Base-by-base conservation (phyloP, 2,329 filamentous ascomycete genomes). In the Fusarium acutatum region DNA sequence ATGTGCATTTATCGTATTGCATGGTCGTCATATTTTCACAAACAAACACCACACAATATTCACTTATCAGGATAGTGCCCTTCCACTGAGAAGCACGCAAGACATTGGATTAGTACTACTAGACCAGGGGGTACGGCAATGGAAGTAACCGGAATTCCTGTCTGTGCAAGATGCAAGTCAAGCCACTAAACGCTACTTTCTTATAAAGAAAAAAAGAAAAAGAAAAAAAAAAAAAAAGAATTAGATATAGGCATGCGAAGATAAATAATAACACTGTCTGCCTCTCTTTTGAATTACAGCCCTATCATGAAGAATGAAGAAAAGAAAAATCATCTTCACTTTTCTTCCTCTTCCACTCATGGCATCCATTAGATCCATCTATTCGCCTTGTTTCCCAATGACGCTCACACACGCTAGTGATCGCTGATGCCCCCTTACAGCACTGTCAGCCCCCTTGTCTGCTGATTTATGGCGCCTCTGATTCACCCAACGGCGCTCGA, bases 361-460 rank as follows among this genome's bases (percentile, higher is more conserved):
- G n/a, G 46, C 38, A 37, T 22, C n/a, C 41, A 22, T 28, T 37
- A 24, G n/a, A 32, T 35, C 28, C 20, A 49, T 41, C 65, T 58
- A 67, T 62, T 70, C 65, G 56, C 56, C 43, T 62, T 52, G 53
- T 49, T 67, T 71, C 35, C 54, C 53, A 54, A 50, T 73, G 67
- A 67, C 49, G 58, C 54, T 58, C 49, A 49, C 32, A 38, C 54
- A 30, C 67, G 34, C 71, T 74, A 68, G 58, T 34, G 28, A 54
- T 38, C 50, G n/a, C 24, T 40, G 34, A 40, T 34, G 41, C 72
- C 72, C 65, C 72, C 72, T 74, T 74, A 75, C 72, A 75, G 69
- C 71, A 64, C 64, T 66, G 57, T 50, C 61, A 64, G 47, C 68
- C 68, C 71, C 67, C 44, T 65, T 64, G 38, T 54, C 50, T 60